Percentiles rank a stretch among this genome's conserved stretches.
Evolutionary conservation across 225 moss, liverwort and hornwort genomes (phyloP).

Genomic region (Marchantia paleacea): DNA sequence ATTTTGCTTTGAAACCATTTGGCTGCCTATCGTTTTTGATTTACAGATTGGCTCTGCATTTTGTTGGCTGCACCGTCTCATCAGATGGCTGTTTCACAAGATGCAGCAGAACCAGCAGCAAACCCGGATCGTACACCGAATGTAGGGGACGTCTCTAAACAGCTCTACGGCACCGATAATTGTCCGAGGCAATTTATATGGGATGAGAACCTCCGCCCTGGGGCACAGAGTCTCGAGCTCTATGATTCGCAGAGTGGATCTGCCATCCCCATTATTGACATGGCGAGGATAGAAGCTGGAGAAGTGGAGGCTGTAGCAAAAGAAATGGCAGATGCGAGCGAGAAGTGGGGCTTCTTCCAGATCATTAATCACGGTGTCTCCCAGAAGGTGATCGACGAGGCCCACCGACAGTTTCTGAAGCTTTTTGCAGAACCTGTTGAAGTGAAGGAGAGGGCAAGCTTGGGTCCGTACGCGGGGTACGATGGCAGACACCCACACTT

Average conservation of each 20-base stretch:
- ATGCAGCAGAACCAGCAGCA: neutral
- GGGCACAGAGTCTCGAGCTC: neutral
- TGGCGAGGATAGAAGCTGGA: neutral
- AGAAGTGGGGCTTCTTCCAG: slow-evolving; percentile 3
- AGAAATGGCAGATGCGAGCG: slow-evolving; percentile 1
- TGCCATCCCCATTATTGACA: neutral
- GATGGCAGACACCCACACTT: neutral
- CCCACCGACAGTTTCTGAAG: neutral
- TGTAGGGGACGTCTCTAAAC: neutral
- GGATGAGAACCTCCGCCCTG: neutral
- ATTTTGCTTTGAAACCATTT: neutral
- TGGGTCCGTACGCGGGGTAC: neutral
- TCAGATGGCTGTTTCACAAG: neutral
- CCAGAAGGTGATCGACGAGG: neutral
- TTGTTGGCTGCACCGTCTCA: neutral
- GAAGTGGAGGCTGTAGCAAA: neutral
- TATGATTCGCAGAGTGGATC: neutral
- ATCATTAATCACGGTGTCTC: slow-evolving; percentile 1
- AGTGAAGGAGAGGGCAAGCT: slow-evolving; percentile 1
- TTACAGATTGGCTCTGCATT: neutral
- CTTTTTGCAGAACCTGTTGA: slow-evolving; percentile 6
- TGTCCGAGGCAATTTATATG: neutral
- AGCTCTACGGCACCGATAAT: neutral
- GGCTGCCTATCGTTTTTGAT: neutral
- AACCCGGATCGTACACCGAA: neutral